phyloP scores from a whole-genome alignment of 371 early-diverging fungal species.

The Rhizopus arrhizus region DNA sequence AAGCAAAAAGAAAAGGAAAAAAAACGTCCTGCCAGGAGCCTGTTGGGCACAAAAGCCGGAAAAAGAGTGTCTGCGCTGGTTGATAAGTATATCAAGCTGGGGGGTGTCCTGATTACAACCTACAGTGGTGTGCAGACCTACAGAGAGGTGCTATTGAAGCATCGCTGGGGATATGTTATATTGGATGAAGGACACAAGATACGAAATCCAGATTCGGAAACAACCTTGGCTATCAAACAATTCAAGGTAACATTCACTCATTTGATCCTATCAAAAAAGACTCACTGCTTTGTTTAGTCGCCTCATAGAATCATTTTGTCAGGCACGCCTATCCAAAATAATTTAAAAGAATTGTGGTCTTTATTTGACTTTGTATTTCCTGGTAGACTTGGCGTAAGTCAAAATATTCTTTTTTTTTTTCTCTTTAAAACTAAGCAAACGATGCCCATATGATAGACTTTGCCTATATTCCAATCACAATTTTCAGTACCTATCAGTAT shows the following conservation, averaged over 20 bases:
- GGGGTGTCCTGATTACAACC: constrained; percentile 88
- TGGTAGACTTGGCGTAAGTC: constrained; percentile 83
- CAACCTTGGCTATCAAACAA: constrained; percentile 85
- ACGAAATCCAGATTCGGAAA: constrained; percentile 91
- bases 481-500: constrained; percentile 90
- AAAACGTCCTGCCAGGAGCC: constrained; percentile 21
- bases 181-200: constrained; percentile 99
- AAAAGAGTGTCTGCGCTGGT: constrained; percentile 41
- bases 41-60: constrained; percentile 43
- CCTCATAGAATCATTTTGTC: constrained; percentile 89
- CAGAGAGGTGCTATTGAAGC: constrained; percentile 62
- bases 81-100: constrained; percentile 35
- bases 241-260: constrained; percentile 46
- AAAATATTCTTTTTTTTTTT: neutral
- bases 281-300: constrained; percentile 52
- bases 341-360: constrained; percentile 96
- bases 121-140: constrained; percentile 82
- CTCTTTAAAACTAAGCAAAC: neutral
- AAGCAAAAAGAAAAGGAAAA: constrained; percentile 26
- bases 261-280: neutral
- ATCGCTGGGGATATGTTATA: constrained; percentile 89
- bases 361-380: constrained; percentile 96
- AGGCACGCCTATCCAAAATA: constrained; percentile 99
- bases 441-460: constrained; percentile 46
- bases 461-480: constrained; percentile 91